Evolutionary conservation across 768 basidiomycete genomes (phyloP).

Genomic region (Pleurotus giganteus): DNA sequence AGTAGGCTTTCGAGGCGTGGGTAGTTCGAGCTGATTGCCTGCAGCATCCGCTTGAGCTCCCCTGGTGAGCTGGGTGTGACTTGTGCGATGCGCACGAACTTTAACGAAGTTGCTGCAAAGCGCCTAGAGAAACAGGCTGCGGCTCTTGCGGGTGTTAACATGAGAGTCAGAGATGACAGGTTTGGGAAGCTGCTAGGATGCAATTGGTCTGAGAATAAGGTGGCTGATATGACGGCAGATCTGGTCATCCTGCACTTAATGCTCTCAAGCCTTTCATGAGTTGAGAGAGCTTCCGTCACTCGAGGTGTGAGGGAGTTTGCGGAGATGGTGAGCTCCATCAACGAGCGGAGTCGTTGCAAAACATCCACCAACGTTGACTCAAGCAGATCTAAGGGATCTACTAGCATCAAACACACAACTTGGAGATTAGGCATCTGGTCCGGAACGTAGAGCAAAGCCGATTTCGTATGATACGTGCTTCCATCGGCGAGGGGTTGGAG

Average conservation of each 20-base stretch:
- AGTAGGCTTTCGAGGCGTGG: too few relatives aligned
- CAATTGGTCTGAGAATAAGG: neutral
- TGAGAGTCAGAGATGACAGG: neutral
- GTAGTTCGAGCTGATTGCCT: too few relatives aligned
- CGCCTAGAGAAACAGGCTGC: neutral
- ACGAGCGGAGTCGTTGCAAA: neutral
- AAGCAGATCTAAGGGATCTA: neutral
- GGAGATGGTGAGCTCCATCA: neutral
- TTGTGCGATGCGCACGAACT: too few relatives aligned
- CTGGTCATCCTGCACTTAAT: too few relatives aligned
- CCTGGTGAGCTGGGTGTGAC: too few relatives aligned
- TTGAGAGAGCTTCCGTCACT: neutral
- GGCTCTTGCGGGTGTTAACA: neutral
- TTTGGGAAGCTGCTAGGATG: neutral
- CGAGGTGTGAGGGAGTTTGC: neutral
- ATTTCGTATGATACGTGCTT: too few relatives aligned
- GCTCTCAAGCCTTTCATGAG: neutral
- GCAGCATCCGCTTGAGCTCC: too few relatives aligned
- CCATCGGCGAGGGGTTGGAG: too few relatives aligned
- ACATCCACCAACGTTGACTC: neutral
- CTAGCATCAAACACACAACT: neutral
- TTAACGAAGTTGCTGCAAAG: neutral
- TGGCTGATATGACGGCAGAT: neutral
- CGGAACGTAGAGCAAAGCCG: too few relatives aligned
- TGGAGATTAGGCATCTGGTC: too few relatives aligned